Base-by-base conservation (phyloP, 2,329 filamentous ascomycete genomes). In the Arachnopeziza araneosa region DNA sequence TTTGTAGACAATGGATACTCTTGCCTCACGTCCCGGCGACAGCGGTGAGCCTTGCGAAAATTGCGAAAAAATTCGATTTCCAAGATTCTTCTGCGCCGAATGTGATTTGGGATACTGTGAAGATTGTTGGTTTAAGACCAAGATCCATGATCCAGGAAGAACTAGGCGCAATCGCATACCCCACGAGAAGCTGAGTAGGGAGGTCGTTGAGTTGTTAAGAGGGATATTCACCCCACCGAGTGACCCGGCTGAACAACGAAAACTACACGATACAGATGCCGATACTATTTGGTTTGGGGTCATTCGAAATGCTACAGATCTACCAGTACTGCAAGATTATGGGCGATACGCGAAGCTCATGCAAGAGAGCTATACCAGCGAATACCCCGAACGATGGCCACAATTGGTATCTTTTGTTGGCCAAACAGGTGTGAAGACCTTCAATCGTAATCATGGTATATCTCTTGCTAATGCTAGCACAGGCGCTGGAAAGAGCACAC, bases 271-370 rank as follows among this genome's bases (percentile, higher is more conserved):
- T 3, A 52, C 2, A 6, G 75, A 77, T 62, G 70, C 72, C 52
- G 64, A 69, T 9, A 74, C 75, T 1, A 73, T 71, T 30, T 77
- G 75, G 75, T 76, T 77, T 60, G 74, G 69, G 30, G 59, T 58
- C 7, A 52, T 30, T 51, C 58, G 69, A 53, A 70, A 73, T 52
- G 62, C 59, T 30, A 64, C 64, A 10, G 72, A 67, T 21, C 64
- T 70, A 19, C 71, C 70, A 0, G 67, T 70, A 4, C 75, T 78
- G 58, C 69, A 74, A 54, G 76, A 78, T 59, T 75, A 74, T 68
- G 78, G 77, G 7, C 73, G 77, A 48, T 80, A 78, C 69, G 74
- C 75, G 5, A 32, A 32, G 30, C 7, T 32, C 14, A 32, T 32
- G 30, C 30, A 32, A 32, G 30, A 32, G 14, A 32, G 70, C 70